These are phyloP conservation scores for Polygonum maritimum DNA, from an alignment of 148 eudicot genomes.

Conservation along the genomic window DNA sequence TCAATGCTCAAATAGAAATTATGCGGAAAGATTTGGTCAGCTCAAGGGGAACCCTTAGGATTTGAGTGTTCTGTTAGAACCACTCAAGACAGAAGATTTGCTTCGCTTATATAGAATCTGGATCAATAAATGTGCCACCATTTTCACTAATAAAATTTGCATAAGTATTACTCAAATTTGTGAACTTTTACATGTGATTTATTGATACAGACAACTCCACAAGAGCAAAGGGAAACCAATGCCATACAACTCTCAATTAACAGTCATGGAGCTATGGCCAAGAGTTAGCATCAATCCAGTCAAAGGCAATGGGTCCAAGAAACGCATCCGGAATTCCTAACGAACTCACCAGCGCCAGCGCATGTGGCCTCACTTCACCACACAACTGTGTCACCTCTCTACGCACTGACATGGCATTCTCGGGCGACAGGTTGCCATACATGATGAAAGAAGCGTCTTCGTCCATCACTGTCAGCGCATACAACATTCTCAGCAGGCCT, in stretches of 20 bases:
- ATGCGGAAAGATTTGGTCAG: too few species aligned
- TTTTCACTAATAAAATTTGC: too few species aligned
- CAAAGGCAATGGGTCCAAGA: conserved; percentile 51
- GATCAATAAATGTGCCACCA: too few species aligned
- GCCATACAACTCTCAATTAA: background rate
- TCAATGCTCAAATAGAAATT: too few species aligned
- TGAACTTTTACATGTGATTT: too few species aligned
- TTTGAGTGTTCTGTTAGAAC: too few species aligned
- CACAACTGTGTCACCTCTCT: conserved; percentile 66
- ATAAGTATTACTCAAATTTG: too few species aligned
- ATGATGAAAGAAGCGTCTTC: conserved; percentile 85
- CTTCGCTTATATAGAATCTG: too few species aligned
- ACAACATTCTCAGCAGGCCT: conserved; percentile 53
- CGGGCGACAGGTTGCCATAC: conserved; percentile 55
- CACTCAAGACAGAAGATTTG: too few species aligned
- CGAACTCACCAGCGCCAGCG: conserved; percentile 48
- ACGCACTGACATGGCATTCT: conserved; percentile 55
- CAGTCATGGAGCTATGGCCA: conserved; percentile 31
- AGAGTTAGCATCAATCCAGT: conserved; percentile 65
- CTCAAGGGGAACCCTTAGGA: too few species aligned
- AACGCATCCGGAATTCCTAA: conserved; percentile 64
- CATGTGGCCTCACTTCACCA: conserved; percentile 65
- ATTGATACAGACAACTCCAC: background rate
- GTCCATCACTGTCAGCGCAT: conserved; percentile 54
- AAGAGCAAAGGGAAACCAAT: background rate